Evolutionary conservation across 331 rosid genomes (phyloP), one percentile per base, ranked within the genome.

Genomic region (Acacia concinna): DNA sequence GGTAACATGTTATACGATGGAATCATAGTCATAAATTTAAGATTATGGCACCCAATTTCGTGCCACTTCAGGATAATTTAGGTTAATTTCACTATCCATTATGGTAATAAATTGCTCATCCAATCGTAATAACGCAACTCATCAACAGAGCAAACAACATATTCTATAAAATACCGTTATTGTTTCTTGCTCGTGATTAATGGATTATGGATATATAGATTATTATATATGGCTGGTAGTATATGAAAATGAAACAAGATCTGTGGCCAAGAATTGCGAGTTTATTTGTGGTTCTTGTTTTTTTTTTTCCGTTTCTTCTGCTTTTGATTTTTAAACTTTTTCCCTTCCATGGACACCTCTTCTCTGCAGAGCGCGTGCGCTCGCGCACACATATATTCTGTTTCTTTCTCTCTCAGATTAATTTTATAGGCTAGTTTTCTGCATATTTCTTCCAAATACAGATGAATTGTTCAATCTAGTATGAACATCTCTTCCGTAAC

Each of bases 401-500:
- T 21, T 54, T 21, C 15, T 57, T 57, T 49, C 31, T 3, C 31
- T 25, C 64, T 57, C 15, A 3, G 25, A 57, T 57, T 3, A 3
- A 57, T 31, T 31, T 32, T 63, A 14, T 7, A 4, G 25, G 21
- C 25, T 31, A 7, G 3, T 23, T 30, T 30, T 60, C 37, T 12
- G 9, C 13, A 46, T 12, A 46, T 15, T 46, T 6, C 52, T 46
- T 15, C 52, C 52, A 46, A 46, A 7, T 46, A 46, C 69, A 43
- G 17, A 43, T 27, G 12, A 68, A 68, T 43, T 32, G 44, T 68
- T 68, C 66, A 68, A 68, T 20, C 5, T 9, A 38, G 41, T 8
- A n/a, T 67, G 21, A 46, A 68, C 57, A 41, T 60, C 73, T 47
- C 52, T 69, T 47, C 44, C 78, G 54, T 37, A 44, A 76, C 38